Base-by-base conservation (phyloP, 441 rosid species). In the Syzygium malaccense region DNA sequence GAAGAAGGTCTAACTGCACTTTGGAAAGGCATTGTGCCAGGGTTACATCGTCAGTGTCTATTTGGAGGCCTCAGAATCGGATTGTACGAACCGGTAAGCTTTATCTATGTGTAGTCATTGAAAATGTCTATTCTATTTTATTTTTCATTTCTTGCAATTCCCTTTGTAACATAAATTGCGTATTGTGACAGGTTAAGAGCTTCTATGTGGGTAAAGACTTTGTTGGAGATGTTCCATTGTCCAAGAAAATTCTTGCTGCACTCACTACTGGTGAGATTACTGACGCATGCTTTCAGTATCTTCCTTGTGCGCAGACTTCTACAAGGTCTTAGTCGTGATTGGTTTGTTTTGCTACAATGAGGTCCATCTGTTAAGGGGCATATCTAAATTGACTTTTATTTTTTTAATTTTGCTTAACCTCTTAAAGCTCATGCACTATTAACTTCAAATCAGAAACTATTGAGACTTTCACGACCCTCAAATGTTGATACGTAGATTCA, bases 21-120 rank as follows among this genome's bases (percentile, higher is more conserved):
- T 26, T 98, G 99, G 99, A 98, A 97, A 95, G 99, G 99, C 89
- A 92, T 96, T 88, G 92, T 98, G n/a, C 99, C 99, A 0, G 99
- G 99, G 45, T 92, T 98, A 89, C 99, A 98, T 92, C 97, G 99
- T 41, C 99, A 97, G 87, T 96, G 99, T 90, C 86, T 98, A 28
- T 96, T 89, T 89, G 99, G 99, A 89, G 99, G 99, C 64, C 96
- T 98, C 85, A 95, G 99, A 90, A 97, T 97, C 60, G 99, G 99
- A 88, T 58, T 98, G 90, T 98, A 98, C 86, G 99, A 98, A 89
- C 99, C 99, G 83, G 99, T 98, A 88, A 20, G 99, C 94, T 92
- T 68, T 87, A 37, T 37, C n/a, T 91, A 28, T 64, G 54, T 58
- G 9, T 30, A 28, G 33, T 85, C n/a, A 71, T 37, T 71, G 49